These are phyloP conservation scores for Cucurbita ficifolia DNA, from an alignment of 306 rosid genomes.

Conservation along the genomic window DNA sequence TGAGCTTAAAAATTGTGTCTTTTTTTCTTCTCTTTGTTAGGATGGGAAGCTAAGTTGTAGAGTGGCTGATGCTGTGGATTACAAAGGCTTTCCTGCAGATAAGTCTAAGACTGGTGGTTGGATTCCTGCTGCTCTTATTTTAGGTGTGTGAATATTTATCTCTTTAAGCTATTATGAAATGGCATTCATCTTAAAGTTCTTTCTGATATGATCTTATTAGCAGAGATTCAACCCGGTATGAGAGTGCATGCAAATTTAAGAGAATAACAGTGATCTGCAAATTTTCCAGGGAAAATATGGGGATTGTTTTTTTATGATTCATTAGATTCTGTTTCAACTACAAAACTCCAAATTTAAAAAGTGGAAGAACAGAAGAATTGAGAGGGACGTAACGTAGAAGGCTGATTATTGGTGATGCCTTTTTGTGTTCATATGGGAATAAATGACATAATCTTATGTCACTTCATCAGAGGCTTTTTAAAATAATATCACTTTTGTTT, in stretches of 20 bases:
- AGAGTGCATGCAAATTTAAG: not conserved
- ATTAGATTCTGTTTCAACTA: not conserved
- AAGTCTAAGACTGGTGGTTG: constrained; percentile 81
- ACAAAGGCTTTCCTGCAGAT: constrained; percentile 67
- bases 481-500: no score
- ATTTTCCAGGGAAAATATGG: not conserved
- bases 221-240: not conserved
- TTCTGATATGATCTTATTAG: not conserved
- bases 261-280: not conserved
- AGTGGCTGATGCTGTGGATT: constrained; percentile 63
- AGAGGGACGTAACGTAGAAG: not conserved
- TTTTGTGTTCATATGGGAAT: not conserved
- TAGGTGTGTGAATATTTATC: constrained; percentile 26
- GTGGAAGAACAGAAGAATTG: not conserved
- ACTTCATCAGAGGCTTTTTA: not conserved
- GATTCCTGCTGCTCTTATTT: constrained; percentile 62
- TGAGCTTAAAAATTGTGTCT: not conserved
- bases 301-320: not conserved
- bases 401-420: not conserved
- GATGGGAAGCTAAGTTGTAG: constrained; percentile 62
- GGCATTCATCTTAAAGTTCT: not conserved
- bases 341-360: not conserved
- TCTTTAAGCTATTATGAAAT: not conserved
- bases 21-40: constrained; percentile 12
- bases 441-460: not conserved